Conservation (phyloP, 371 early-diverging fungal species). For the Saksenaea oblongispora region DNA sequence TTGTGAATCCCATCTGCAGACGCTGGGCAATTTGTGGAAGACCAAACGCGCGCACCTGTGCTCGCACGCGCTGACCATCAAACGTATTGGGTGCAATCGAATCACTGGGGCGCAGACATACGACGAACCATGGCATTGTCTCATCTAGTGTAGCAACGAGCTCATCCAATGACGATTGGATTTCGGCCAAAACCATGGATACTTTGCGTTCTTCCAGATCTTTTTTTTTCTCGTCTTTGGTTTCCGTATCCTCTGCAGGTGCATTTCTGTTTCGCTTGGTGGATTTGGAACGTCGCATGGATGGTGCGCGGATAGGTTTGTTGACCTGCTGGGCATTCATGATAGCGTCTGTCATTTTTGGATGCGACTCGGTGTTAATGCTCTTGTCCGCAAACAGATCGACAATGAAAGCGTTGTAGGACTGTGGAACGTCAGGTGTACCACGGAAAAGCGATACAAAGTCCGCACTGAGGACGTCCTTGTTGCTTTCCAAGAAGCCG, state of each 20-base stretch:
- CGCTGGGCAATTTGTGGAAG: slow-evolving; percentile 57
- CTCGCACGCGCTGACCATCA: slow-evolving; percentile 61
- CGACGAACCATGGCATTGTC: slow-evolving; percentile 87
- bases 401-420: slow-evolving; percentile 51
- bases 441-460: slow-evolving; percentile 78
- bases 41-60: slow-evolving; percentile 65
- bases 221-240: slow-evolving; percentile 11
- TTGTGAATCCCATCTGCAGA: slow-evolving; percentile 57
- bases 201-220: slow-evolving; percentile 23
- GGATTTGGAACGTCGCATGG: slow-evolving; percentile 46
- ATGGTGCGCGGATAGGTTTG: slow-evolving; percentile 54
- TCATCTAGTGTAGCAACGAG: slow-evolving; percentile 80
- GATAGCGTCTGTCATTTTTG: slow-evolving; percentile 59
- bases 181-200: slow-evolving; percentile 55
- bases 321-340: slow-evolving; percentile 62
- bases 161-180: slow-evolving; percentile 76
- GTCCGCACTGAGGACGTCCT: slow-evolving; percentile 75
- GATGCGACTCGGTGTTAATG: slow-evolving; percentile 63
- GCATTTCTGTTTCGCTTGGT: slow-evolving; percentile 20
- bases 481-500: slow-evolving; percentile 74
- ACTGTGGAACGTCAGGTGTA: slow-evolving; percentile 35
- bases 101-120: slow-evolving; percentile 79
- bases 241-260: slow-evolving; percentile 8
- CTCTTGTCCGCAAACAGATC: slow-evolving; percentile 40
- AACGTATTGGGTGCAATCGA: slow-evolving; percentile 57